These are phyloP conservation scores for Halophytophthora polymorphica DNA, from an alignment of 352 stramenopile genomes.

Conservation along the genomic window DNA sequence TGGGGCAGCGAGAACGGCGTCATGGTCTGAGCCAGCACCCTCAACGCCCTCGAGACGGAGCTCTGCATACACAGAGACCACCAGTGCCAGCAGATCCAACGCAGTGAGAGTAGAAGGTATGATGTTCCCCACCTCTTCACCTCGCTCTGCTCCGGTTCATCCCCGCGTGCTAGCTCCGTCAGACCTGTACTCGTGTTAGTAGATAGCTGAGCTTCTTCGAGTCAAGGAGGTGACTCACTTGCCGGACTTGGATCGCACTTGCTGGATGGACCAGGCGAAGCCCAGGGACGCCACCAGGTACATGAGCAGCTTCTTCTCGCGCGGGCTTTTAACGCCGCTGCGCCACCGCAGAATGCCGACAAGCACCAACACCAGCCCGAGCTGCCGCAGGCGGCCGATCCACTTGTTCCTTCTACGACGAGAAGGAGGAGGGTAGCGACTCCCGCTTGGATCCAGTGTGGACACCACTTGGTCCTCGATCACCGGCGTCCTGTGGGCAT, in stretches of 20 bases:
- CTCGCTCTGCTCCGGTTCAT: neutral
- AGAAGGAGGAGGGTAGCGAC: conserved; percentile 12
- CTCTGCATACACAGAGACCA: too few species aligned
- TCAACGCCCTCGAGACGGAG: too few species aligned
- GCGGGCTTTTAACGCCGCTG: conserved; percentile 36
- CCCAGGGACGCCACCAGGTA: conserved; percentile 67
- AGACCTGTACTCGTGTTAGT: too few species aligned
- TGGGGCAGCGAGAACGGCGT: conserved; percentile 91
- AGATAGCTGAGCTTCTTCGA: neutral
- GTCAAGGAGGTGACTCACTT: conserved; percentile 4
- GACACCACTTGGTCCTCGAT: conserved; percentile 54
- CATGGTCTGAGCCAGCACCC: conserved; percentile 40
- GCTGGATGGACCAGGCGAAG: conserved; percentile 53
- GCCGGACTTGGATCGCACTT: conserved; percentile 36
- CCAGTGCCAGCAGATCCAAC: neutral
- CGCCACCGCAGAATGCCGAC: conserved; percentile 48
- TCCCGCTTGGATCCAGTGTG: conserved; percentile 25
- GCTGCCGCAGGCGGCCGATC: conserved; percentile 31
- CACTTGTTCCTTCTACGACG: conserved; percentile 28
- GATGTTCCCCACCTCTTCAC: neutral
- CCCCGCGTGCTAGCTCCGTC: too few species aligned
- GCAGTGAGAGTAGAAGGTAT: too few species aligned
- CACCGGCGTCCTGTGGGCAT: conserved; percentile 52
- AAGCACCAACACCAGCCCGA: conserved; percentile 36
- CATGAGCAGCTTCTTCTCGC: conserved; percentile 55